phyloP scores from a whole-genome alignment of 2,329 filamentous ascomycete genomes.

The Tolypocladium endophyticum region DNA sequence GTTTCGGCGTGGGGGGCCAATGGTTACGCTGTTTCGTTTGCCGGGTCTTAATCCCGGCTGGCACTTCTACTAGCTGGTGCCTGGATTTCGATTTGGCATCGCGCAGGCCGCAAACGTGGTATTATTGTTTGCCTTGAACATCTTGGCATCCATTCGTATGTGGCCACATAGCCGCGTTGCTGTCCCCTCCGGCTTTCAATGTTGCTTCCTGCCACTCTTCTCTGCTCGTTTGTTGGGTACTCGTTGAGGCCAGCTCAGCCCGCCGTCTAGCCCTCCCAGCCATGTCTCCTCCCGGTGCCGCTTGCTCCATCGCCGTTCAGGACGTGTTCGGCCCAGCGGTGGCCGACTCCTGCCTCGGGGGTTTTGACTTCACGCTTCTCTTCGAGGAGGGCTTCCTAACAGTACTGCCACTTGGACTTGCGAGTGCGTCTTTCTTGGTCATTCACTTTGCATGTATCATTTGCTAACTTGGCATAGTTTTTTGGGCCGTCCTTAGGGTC shows the following conservation, averaged over 20 bases:
- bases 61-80: neutral
- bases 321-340: slow-evolving; percentile 9
- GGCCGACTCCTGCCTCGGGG: slow-evolving; percentile 9
- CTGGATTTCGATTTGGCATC: neutral
- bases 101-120: neutral
- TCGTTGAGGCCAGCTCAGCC: neutral
- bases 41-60: neutral
- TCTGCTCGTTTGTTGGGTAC: neutral
- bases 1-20: neutral
- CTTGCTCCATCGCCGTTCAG: slow-evolving; percentile 6
- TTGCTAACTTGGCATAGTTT: slow-evolving; percentile 1
- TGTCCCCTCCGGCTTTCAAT: neutral
- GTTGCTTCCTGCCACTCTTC: neutral
- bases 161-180: neutral
- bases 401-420: slow-evolving; percentile 9
- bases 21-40: neutral
- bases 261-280: neutral
- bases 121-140: neutral
- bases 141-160: neutral
- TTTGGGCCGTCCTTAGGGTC: slow-evolving; percentile 2
- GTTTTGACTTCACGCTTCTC: slow-evolving; percentile 17
- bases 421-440: slow-evolving; percentile 2
- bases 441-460: neutral
- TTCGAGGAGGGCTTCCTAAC: slow-evolving; percentile 16
- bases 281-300: neutral